Evolutionary conservation across 2,329 filamentous ascomycete genomes (phyloP).

Genomic region (Macrophomina phaseolina): DNA sequence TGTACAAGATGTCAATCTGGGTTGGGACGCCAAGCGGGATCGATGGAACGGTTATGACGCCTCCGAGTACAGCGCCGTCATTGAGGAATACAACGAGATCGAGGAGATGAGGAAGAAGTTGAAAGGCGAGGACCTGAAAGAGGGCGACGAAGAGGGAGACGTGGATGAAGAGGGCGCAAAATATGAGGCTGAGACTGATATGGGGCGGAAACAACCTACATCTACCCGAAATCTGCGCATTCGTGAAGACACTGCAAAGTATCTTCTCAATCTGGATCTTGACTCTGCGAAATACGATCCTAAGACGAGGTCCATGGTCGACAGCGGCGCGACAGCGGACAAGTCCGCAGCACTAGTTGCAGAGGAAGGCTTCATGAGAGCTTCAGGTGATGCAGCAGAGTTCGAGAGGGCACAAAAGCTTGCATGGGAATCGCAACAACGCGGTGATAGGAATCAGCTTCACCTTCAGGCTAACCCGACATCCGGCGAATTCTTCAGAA

Average conservation of each 20-base stretch:
- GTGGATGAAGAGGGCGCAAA: constrained; percentile 62
- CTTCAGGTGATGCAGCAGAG: constrained; percentile 87
- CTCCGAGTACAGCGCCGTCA: constrained; percentile 81
- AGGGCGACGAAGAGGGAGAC: constrained; percentile 52
- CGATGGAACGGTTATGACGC: constrained; percentile 98
- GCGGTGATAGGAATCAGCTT: constrained; percentile 74
- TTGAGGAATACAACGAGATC: constrained; percentile 86
- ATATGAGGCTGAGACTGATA: constrained; percentile 95
- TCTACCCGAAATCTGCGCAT: constrained; percentile 89
- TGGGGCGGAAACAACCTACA: constrained; percentile 91
- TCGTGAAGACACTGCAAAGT: constrained; percentile 96
- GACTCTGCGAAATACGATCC: constrained; percentile 98
- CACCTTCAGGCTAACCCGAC: constrained; percentile 98
- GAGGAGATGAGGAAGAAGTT: constrained; percentile 71
- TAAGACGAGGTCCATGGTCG: constrained; percentile 90
- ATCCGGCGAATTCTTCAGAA: constrained; percentile 82
- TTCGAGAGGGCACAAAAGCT: constrained; percentile 89
- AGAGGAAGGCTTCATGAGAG: constrained; percentile 89
- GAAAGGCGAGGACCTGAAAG: constrained; percentile 45
- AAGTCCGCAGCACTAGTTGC: constrained; percentile 82
- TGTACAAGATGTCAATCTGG: constrained; percentile 81
- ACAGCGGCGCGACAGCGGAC: constrained; percentile 79
- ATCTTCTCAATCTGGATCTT: constrained; percentile 90
- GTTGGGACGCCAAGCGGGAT: constrained; percentile 97
- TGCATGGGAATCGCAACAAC: constrained; percentile 95